A percentile compares a stretch with the other conserved stretches of the same genome.
These are phyloP conservation scores for Fomitopsis schrenkii DNA, from an alignment of 1,284 basidiomycete genomes.

Conservation along the genomic window DNA sequence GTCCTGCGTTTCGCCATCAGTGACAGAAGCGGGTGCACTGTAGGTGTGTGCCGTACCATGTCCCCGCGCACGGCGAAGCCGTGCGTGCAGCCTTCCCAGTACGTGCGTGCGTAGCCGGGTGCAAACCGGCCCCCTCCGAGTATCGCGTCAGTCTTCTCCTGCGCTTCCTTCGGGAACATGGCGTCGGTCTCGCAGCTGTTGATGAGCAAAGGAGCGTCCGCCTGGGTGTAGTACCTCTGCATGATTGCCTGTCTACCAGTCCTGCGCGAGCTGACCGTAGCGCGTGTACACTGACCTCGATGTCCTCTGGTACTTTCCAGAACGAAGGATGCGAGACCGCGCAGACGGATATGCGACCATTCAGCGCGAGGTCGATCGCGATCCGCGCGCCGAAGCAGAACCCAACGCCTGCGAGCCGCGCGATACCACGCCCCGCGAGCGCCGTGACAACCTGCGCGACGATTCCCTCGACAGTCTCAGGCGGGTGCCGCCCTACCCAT, in stretches of 20 bases:
- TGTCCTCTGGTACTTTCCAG: constrained; percentile 48
- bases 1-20: constrained; percentile 16
- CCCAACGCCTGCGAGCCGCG: constrained; percentile 53
- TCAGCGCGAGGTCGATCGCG: constrained; percentile 62
- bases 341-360: constrained; percentile 46
- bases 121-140: constrained; percentile 49
- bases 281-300: constrained; percentile 38
- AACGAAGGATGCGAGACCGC: constrained; percentile 68
- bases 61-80: constrained; percentile 46
- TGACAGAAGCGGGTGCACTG: constrained; percentile 6
- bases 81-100: constrained; percentile 45
- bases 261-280: neutral
- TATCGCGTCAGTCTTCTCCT: constrained; percentile 49
- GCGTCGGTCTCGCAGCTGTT: constrained; percentile 56
- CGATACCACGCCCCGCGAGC: constrained; percentile 56
- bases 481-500: constrained; percentile 50
- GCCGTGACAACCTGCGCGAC: constrained; percentile 54
- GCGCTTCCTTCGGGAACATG: constrained; percentile 45
- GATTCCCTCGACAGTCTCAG: constrained; percentile 19
- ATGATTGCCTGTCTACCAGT: neutral
- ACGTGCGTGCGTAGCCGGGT: constrained; percentile 39
- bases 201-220: constrained; percentile 57
- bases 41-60: constrained; percentile 19
- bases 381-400: constrained; percentile 60
- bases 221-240: constrained; percentile 43